Evolutionary conservation across 257 asterid genomes (phyloP).

Genomic region (Galeopsis tetrahit): DNA sequence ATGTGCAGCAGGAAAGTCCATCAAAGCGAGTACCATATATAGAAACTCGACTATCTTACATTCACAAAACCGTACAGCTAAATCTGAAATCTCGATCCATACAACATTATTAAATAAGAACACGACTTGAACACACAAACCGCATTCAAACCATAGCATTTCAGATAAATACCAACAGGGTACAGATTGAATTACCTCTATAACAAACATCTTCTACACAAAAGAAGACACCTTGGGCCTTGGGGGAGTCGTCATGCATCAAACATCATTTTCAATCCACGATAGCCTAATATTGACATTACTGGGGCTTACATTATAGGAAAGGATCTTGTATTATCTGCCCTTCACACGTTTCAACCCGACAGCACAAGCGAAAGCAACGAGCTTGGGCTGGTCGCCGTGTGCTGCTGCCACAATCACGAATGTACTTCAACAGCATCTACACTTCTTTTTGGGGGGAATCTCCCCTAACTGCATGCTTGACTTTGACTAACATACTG

Average conservation of each 20-base stretch:
- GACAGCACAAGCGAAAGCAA: slow-evolving; percentile 30
- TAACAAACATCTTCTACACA: slow-evolving; percentile 15
- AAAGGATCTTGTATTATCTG: background rate
- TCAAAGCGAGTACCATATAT: background rate
- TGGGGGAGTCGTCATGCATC: background rate
- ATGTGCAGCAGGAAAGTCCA: background rate
- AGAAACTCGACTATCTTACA: slow-evolving; percentile 21
- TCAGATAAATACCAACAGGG: background rate
- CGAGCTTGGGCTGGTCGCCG: background rate
- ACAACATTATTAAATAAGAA: background rate
- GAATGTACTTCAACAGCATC: background rate
- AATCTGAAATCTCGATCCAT: background rate
- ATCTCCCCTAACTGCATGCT: slow-evolving; percentile 50
- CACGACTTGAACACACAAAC: slow-evolving; percentile 13
- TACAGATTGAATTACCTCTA: background rate
- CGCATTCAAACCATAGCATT: background rate
- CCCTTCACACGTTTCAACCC: background rate
- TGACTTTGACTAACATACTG: slow-evolving; percentile 57
- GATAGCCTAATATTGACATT: slow-evolving; percentile 20
- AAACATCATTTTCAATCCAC: slow-evolving; percentile 2
- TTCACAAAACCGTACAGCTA: background rate
- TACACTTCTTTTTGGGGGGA: slow-evolving; percentile 50
- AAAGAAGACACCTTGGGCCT: background rate
- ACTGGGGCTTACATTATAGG: background rate
- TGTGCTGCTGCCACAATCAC: slow-evolving; percentile 15